A percentile compares a stretch with the other conserved stretches of the same genome.
phyloP scores from a whole-genome alignment of 441 rosid genomes.

The Lepidium campestre region DNA sequence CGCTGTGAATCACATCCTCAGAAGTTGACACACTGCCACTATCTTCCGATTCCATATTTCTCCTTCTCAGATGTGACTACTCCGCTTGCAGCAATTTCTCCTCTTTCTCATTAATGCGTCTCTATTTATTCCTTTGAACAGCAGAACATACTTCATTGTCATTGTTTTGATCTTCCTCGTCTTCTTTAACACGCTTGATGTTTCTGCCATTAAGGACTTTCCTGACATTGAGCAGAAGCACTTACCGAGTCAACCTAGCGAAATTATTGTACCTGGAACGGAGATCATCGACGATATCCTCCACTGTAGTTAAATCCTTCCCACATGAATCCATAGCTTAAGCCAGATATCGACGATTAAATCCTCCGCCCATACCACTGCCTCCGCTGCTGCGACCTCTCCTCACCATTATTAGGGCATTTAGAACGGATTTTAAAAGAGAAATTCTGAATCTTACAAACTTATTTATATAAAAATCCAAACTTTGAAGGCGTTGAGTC shows the following conservation, averaged over 20 bases:
- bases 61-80: constrained; percentile 33
- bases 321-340: constrained; percentile 41
- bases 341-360: constrained; percentile 29
- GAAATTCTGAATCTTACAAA: background rate
- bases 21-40: constrained; percentile 57
- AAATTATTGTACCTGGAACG: constrained; percentile 44
- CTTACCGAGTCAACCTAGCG: constrained; percentile 38
- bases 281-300: constrained; percentile 50
- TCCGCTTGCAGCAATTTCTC: constrained; percentile 49
- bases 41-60: constrained; percentile 28
- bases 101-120: constrained; percentile 39
- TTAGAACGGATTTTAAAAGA: background rate
- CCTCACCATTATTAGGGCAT: constrained; percentile 27
- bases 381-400: constrained; percentile 35
- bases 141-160: constrained; percentile 5
- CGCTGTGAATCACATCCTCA: constrained; percentile 55
- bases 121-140: constrained; percentile 36
- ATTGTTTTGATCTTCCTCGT: constrained; percentile 25
- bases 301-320: constrained; percentile 35
- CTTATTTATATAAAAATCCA: no score
- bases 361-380: constrained; percentile 32
- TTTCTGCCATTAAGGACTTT: constrained; percentile 25
- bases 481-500: no score
- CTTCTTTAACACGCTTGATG: constrained; percentile 10
- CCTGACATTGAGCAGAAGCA: constrained; percentile 39